Base-by-base conservation (phyloP, 2,329 filamentous ascomycete species). In the Verticillium nubilum region DNA sequence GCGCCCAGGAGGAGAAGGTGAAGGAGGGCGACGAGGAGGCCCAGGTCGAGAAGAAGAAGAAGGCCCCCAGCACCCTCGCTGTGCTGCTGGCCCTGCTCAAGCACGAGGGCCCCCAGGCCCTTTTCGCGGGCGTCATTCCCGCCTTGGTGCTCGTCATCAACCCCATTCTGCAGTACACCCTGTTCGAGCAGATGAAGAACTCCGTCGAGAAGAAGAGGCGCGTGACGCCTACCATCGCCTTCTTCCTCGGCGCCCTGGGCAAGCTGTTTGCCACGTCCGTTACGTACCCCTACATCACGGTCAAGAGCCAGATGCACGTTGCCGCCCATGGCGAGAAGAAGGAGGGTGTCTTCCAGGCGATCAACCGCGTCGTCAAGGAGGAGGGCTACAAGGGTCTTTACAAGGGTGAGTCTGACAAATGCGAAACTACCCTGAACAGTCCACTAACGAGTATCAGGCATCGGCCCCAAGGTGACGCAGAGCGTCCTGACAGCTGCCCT, bases 171-270 rank as follows among this genome's bases (percentile, higher is more conserved):
- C 95, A 99, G 79, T 99, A 99, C 77, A 99, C 95, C 17, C 89
- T 99, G 59, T 99, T 98, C 69, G 95, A 99, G 82, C 94, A 99
- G 80, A 80, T 98, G 79, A 98, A 97, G 85, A 97, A 98, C 73
- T 69, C 83, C 27, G 77, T 97, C 59, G 94, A 97, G 84, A 90
- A 77, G 69, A 72, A 80, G 81, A 72, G 78, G 61, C 86, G 89
- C 67, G 85, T 98, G 60, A 96, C 91, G 0, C 92, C 94, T 1
- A 88, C 86, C 59, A 86, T 96, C 66, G 92, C 92, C 56, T 99
- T 99, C 75, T 85, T 95, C 70, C 82, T 99, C 2, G 95, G 95
- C 63, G 95, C 95, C 1, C 72, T 98, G 31, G 93, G 95, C 74
- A 99, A 99, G 83, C 82, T 99, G 64, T 87, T 97, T 62, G 95